A percentile compares a stretch with the other conserved stretches of the same genome.
These are phyloP conservation scores for Solanum sparsipilum DNA, from an alignment of 257 asterid species.

Conservation along the genomic window DNA sequence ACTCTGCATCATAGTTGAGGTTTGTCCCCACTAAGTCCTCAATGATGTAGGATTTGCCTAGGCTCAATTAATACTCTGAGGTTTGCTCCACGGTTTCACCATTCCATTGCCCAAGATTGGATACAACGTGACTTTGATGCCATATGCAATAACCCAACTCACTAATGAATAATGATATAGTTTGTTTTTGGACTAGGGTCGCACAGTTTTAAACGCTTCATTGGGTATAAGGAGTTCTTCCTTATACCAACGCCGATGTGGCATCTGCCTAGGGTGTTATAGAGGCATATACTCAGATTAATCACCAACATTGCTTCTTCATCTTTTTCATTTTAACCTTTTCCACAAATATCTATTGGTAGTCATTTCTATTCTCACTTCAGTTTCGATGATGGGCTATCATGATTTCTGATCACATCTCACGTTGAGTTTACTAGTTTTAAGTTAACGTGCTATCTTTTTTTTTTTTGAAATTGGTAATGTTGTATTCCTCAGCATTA, in stretches of 20 bases:
- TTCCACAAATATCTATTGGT: background rate
- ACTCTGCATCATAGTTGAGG: background rate
- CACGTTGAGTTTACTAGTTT: background rate
- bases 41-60: background rate
- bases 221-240: background rate
- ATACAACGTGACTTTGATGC: background rate
- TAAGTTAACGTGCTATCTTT: background rate
- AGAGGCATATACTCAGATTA: background rate
- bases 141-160: background rate
- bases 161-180: background rate
- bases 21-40: background rate
- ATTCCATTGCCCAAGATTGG: background rate
- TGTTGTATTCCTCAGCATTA: too few species aligned
- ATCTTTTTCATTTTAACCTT: background rate
- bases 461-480: too few species aligned
- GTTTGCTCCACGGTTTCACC: background rate
- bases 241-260: background rate
- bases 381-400: background rate
- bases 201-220: background rate
- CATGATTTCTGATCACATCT: background rate
- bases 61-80: background rate
- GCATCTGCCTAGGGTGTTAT: background rate
- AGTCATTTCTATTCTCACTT: background rate
- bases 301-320: background rate
- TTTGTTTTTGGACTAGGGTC: background rate